Evolutionary conservation across 2,329 filamentous ascomycete species (phyloP).

Genomic region (Alternaria longipes): DNA sequence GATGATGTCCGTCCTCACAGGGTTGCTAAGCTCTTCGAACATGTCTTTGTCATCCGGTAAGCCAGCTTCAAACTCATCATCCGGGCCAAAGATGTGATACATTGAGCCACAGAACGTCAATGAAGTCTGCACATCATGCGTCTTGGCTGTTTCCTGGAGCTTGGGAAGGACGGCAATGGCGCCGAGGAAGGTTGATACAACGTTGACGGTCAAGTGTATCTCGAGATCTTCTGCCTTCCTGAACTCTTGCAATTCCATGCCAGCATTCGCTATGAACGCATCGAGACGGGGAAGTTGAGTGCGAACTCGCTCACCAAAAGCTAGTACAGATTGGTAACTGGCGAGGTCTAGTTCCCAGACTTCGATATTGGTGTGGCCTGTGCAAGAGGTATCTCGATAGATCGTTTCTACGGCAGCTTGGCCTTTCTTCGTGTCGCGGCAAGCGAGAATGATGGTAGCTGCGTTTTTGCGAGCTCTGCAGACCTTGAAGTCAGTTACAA

Average conservation of each 20-base stretch:
- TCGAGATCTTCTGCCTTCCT: slow-evolving; percentile 34
- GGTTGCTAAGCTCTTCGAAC: slow-evolving; percentile 14
- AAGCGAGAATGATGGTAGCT: slow-evolving; percentile 9
- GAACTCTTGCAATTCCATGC: slow-evolving; percentile 15
- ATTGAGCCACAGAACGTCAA: slow-evolving; percentile 19
- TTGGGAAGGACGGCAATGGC: slow-evolving; percentile 29
- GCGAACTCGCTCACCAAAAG: slow-evolving; percentile 13
- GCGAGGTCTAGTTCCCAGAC: slow-evolving; percentile 17
- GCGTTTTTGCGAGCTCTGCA: not conserved
- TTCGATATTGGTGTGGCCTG: not conserved
- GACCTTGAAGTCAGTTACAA: not conserved
- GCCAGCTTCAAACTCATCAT: not conserved
- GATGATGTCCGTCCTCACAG: slow-evolving; percentile 11
- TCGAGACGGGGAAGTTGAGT: slow-evolving; percentile 17
- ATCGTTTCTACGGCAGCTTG: slow-evolving; percentile 7
- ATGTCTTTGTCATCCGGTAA: slow-evolving; percentile 9
- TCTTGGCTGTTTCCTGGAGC: slow-evolving; percentile 13
- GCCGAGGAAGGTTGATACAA: slow-evolving; percentile 31
- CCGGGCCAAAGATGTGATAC: slow-evolving; percentile 16
- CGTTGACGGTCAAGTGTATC: slow-evolving; percentile 38
- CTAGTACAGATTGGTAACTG: slow-evolving; percentile 3
- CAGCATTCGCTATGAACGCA: slow-evolving; percentile 25
- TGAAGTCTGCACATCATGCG: slow-evolving; percentile 6
- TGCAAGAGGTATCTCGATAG: slow-evolving; percentile 1
- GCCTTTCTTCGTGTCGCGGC: slow-evolving; percentile 12